Evolutionary conservation across 2,329 filamentous ascomycete species (phyloP).

Genomic region (Metarhizium robertsii): DNA sequence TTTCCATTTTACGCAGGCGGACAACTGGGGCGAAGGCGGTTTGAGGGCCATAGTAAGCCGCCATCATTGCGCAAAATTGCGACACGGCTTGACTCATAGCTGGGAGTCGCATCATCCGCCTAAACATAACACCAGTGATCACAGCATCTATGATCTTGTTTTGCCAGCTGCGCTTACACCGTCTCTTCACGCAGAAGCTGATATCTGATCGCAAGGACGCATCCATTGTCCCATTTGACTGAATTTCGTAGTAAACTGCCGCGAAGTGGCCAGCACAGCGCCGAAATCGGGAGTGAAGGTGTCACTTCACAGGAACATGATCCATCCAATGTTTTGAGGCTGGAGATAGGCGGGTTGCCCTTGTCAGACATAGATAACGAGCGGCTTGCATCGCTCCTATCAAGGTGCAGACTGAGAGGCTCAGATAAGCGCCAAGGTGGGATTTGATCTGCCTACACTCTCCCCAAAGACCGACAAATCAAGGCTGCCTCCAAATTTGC

Average conservation of each 20-base stretch:
- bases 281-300: neutral
- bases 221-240: neutral
- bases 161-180: neutral
- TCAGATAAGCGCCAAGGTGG: neutral
- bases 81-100: neutral
- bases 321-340: neutral
- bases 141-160: neutral
- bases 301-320: neutral
- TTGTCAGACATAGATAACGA: neutral
- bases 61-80: neutral
- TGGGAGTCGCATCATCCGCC: neutral
- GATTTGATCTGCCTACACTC: neutral
- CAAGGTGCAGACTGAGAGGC: neutral
- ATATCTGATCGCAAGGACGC: neutral
- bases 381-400: neutral
- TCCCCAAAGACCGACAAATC: neutral
- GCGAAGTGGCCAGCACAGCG: neutral
- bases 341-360: neutral
- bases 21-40: neutral
- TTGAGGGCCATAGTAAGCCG: neutral
- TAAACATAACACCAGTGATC: neutral
- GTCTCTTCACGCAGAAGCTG: neutral
- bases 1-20: neutral
- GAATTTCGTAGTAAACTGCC: neutral
- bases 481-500: neutral